A percentile compares a stretch with the other conserved stretches of the same genome.
Evolutionary conservation across 306 rosid genomes (phyloP).

Genomic region (Malus sylvestris): DNA sequence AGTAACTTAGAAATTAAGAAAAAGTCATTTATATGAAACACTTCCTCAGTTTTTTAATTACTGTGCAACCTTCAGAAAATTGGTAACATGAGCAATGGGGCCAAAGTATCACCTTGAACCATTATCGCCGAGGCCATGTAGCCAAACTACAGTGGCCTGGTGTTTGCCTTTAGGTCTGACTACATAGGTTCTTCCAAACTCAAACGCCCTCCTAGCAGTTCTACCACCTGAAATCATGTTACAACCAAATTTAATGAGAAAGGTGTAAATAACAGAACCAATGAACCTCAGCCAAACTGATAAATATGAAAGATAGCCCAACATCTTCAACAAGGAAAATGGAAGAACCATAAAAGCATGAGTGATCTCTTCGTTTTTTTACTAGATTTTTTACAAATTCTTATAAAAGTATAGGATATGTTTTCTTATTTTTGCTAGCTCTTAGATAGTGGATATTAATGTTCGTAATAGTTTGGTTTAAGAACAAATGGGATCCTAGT

Average conservation of each 20-base stretch:
- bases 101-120: constrained; percentile 74
- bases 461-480: neutral
- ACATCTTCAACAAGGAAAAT: neutral
- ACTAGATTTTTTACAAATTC: neutral
- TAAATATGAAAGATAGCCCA: neutral
- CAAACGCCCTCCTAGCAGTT: constrained; percentile 55
- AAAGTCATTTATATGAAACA: neutral
- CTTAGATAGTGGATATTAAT: too few species aligned
- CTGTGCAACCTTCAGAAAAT: neutral
- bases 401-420: neutral
- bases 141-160: constrained; percentile 98
- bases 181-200: constrained; percentile 92
- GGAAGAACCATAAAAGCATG: neutral
- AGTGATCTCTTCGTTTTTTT: neutral
- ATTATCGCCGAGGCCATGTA: constrained; percentile 98
- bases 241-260: constrained; percentile 6
- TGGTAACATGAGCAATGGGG: constrained; percentile 4
- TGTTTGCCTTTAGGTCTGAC: constrained; percentile 97
- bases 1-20: neutral
- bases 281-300: neutral
- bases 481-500: neutral
- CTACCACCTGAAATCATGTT: constrained; percentile 45
- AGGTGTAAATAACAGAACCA: constrained; percentile 1
- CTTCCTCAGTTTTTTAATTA: neutral
- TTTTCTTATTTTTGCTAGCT: neutral